Evolutionary conservation across 2,329 filamentous ascomycete species (phyloP), one percentile per base, ranked within the genome.

Genomic region (Xylaria sp.): DNA sequence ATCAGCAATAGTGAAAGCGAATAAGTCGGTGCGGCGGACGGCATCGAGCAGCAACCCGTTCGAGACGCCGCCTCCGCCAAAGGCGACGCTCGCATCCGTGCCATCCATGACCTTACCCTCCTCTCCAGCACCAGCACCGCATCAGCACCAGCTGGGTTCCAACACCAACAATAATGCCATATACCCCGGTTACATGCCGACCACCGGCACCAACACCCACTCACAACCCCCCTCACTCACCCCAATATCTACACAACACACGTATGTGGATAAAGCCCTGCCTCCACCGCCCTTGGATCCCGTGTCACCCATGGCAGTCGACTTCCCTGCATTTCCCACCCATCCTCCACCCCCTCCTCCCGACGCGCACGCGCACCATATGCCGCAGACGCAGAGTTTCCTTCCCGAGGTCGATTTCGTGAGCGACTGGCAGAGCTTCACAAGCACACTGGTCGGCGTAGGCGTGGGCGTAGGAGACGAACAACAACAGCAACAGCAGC

Each of bases 381-480:
- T 65, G 56, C 53, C 56, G 23, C 56, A 61, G 30, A 45, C 64
- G 61, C 70, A 62, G 60, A 59, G 25, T 18, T 69, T 72, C 20
- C 66, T 76, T 10, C 71, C 72, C 18, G 71, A 73, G 7, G 73
- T 74, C 23, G 72, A 76, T 25, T 70, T 76, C 23, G 69, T 72
- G 36, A 75, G 68, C 10, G 75, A 76, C 34, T 76, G 75, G 75
- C 70, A 66, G 34, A 76, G 75, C 63, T 75, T 76, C 62, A 69
- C 75, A 13, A 76, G 73, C 41, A 76, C 75, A 1, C 66, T 76
- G 3, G 69, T 76, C 8, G 67, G 64, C 13, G 50, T n/a, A 9
- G 50, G 50, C 30, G 30, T 55, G 13, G 60, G 53, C 8, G 6
- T 67, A 13, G 59, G 55, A 2, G 59, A 66, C 12, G 62, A 69